A percentile compares a stretch with the other conserved stretches of the same genome.
Evolutionary conservation across 2,329 filamentous ascomycete genomes (phyloP).

Genomic region (Aspergillus sojae): DNA sequence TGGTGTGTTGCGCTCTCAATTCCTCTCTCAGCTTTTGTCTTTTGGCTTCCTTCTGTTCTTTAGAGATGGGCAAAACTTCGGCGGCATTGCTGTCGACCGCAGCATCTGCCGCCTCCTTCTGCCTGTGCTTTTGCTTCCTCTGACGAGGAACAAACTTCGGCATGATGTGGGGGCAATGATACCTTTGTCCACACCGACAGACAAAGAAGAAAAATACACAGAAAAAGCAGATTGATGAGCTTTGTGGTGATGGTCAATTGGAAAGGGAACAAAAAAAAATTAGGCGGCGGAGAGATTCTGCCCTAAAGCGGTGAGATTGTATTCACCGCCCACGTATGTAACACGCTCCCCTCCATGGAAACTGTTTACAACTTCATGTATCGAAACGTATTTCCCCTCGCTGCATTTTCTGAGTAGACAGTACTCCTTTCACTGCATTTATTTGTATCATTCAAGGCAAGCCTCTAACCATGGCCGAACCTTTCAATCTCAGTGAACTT

Average conservation of each 20-base stretch:
- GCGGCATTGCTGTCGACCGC: conserved; percentile 51
- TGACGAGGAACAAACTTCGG: conserved; percentile 58
- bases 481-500: conserved; percentile 26
- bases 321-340: conserved; percentile 23
- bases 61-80: conserved; percentile 48
- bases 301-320: conserved; percentile 17
- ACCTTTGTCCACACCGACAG: conserved; percentile 14
- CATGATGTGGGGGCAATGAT: conserved; percentile 32
- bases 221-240: conserved; percentile 9
- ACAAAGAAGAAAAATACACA: conserved; percentile 14
- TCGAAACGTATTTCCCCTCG: background rate
- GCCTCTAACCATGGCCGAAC: conserved; percentile 27
- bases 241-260: conserved; percentile 8
- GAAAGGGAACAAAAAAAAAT: conserved; percentile 22
- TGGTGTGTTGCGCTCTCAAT: conserved; percentile 56
- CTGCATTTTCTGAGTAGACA: background rate
- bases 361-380: background rate
- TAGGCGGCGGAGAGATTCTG: conserved; percentile 29
- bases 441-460: background rate
- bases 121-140: conserved; percentile 58
- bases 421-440: background rate
- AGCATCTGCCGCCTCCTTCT: conserved; percentile 29
- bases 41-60: conserved; percentile 57
- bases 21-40: conserved; percentile 57
- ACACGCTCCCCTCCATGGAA: background rate